Evolutionary conservation across 306 rosid genomes (phyloP).

Genomic region (Quercus suber): DNA sequence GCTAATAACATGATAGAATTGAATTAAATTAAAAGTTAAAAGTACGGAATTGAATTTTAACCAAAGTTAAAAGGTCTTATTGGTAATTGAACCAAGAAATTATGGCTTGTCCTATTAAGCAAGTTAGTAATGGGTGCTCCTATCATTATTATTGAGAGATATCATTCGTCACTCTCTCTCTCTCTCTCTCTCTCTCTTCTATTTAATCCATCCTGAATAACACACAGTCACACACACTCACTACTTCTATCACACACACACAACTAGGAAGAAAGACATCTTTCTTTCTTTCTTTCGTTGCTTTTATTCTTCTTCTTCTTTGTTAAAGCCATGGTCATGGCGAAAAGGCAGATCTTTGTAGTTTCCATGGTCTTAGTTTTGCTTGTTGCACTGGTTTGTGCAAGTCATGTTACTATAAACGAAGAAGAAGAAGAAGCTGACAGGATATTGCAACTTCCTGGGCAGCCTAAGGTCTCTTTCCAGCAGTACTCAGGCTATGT

Average conservation of each 20-base stretch:
- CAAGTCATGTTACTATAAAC: neutral
- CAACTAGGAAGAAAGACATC: constrained; percentile 22
- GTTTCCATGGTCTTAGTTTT: constrained; percentile 27
- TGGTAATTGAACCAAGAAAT: too few relatives aligned
- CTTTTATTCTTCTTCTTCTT: constrained; percentile 13
- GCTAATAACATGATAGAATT: too few relatives aligned
- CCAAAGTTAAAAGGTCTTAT: too few relatives aligned
- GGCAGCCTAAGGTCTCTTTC: constrained; percentile 79
- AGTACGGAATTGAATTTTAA: neutral
- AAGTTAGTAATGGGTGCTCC: neutral
- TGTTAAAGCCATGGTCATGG: constrained; percentile 37
- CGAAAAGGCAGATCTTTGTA: constrained; percentile 40
- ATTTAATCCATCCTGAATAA: constrained; percentile 57
- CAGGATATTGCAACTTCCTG: constrained; percentile 75
- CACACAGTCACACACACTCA: constrained; percentile 20
- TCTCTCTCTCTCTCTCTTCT: constrained; percentile 25
- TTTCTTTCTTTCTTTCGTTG: neutral
- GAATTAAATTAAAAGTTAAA: too few relatives aligned
- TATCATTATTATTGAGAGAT: neutral
- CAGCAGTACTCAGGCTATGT: constrained; percentile 91
- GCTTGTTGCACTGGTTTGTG: constrained; percentile 17
- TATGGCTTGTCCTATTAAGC: constrained; percentile 13
- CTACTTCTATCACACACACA: constrained; percentile 37
- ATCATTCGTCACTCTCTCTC: constrained; percentile 5
- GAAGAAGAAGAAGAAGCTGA: constrained; percentile 54